phyloP scores from a whole-genome alignment of 805 yeast species.

The Candida orba region DNA sequence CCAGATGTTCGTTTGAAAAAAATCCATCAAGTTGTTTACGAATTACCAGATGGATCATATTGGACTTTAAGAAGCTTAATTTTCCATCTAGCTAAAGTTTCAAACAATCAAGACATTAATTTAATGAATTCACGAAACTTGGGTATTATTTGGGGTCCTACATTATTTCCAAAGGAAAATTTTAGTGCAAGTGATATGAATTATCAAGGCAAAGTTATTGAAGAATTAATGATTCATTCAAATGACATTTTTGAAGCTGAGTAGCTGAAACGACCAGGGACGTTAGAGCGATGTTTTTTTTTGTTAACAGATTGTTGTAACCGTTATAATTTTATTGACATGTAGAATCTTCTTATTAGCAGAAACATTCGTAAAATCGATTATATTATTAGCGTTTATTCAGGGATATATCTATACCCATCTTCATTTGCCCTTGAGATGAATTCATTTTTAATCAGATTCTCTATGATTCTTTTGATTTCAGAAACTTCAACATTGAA shows the following conservation, averaged over 20 bases:
- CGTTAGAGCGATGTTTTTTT: neutral
- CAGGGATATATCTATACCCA: slow-evolving; percentile 16
- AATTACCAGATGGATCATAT: slow-evolving; percentile 90
- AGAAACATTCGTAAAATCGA: too few relatives aligned
- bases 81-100: slow-evolving; percentile 77
- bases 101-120: slow-evolving; percentile 52
- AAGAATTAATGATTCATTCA: slow-evolving; percentile 77
- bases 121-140: slow-evolving; percentile 78
- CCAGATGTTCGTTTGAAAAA: slow-evolving; percentile 56
- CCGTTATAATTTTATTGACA: too few relatives aligned
- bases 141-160: slow-evolving; percentile 95
- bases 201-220: slow-evolving; percentile 70
- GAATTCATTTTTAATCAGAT: slow-evolving; percentile 3
- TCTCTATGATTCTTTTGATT: slow-evolving; percentile 10
- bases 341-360: too few relatives aligned
- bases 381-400: neutral
- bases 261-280: slow-evolving; percentile 5
- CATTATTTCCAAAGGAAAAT: slow-evolving; percentile 61
- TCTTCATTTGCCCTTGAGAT: slow-evolving; percentile 4
- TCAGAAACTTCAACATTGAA: slow-evolving; percentile 2
- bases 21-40: slow-evolving; percentile 81
- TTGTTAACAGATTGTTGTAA: neutral
- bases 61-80: slow-evolving; percentile 81
- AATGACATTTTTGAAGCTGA: slow-evolving; percentile 73
- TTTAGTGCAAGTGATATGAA: slow-evolving; percentile 68